Conservation (phyloP, 345 rosid genomes). For the Garcia nutans region DNA sequence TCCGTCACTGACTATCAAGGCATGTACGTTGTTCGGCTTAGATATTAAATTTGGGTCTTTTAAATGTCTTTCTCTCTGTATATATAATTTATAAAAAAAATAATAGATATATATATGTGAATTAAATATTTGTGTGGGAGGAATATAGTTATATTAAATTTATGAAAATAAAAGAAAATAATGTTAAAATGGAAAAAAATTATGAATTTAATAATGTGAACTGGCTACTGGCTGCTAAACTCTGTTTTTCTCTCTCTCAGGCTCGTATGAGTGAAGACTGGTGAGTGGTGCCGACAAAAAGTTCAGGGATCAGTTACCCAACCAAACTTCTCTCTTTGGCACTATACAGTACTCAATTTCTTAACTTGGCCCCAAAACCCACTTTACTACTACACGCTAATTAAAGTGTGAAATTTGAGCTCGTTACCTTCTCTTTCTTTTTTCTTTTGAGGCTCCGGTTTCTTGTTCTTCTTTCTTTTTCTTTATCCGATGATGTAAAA, state of each 20-base stretch:
- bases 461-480: slow-evolving; percentile 1
- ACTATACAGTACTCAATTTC: neutral
- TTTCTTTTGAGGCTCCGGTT: slow-evolving; percentile 17
- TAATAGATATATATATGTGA: too few species aligned
- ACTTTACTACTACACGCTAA: neutral
- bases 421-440: slow-evolving; percentile 19
- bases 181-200: too few species aligned
- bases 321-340: neutral
- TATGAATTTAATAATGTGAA: slow-evolving; percentile 7
- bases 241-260: slow-evolving; percentile 6
- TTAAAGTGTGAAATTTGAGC: slow-evolving; percentile 22
- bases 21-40: too few species aligned
- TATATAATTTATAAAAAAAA: too few species aligned
- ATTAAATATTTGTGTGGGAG: too few species aligned
- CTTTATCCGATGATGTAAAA: slow-evolving; percentile 41
- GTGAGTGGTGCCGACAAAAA: slow-evolving; percentile 35
- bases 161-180: too few species aligned
- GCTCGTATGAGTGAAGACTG: slow-evolving; percentile 22
- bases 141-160: too few species aligned
- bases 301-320: neutral
- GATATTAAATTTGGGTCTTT: too few species aligned
- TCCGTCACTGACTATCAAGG: too few species aligned
- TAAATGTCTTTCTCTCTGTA: too few species aligned
- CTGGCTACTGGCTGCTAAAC: slow-evolving; percentile 45
- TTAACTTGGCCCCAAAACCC: neutral